Evolutionary conservation across 345 rosid genomes (phyloP), one percentile per base, ranked within the genome.

Genomic region (Eucalyptus pauciflora): DNA sequence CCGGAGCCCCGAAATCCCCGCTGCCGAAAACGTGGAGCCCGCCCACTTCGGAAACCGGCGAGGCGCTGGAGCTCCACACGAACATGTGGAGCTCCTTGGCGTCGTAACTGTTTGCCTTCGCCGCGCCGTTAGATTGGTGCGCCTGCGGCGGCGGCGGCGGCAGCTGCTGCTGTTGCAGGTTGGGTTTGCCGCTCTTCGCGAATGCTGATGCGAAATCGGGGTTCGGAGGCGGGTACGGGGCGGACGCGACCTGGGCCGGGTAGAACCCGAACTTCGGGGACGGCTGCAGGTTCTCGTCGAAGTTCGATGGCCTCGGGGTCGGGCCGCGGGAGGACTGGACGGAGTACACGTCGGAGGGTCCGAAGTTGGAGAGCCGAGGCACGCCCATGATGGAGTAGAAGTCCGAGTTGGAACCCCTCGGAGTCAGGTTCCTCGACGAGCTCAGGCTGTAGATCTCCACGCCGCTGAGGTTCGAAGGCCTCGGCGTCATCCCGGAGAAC

Each of bases 31-130:
- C 97, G 49, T 95, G 96, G 29, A 94, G 94, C 86, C 99, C 96
- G 10, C 93, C 95, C 22, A 92, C 94, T 89, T 98, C 99, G 2
- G 99, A 97, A 10, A 96, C 97, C 29, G 99, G 99, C 2, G 99
- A 98, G 58, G 97, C 92, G 86, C 98, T 97, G 0, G 99, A 96
- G 94, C 99, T 97, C 99, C 99, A 98, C 17, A 98, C 99, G 80
- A 98, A 98, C 99, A 98, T 98, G 93, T 98, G 99, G 50, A 97
- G 95, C 92, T 98, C 99, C 93, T 93, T 96, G 3, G 98, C 97
- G 49, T 96, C 98, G 86, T 95, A 96, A 86, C 92, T 95, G 43
- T 76, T 76, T 76, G 92, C 92, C 91, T 96, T 96, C 27, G 56
- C 92, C 83, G 43, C 2, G 50, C 91, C 91, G 58, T 87, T 86